These are phyloP conservation scores for Penicillium odoratum DNA, from an alignment of 495 filamentous ascomycete species.

Conservation along the genomic window DNA sequence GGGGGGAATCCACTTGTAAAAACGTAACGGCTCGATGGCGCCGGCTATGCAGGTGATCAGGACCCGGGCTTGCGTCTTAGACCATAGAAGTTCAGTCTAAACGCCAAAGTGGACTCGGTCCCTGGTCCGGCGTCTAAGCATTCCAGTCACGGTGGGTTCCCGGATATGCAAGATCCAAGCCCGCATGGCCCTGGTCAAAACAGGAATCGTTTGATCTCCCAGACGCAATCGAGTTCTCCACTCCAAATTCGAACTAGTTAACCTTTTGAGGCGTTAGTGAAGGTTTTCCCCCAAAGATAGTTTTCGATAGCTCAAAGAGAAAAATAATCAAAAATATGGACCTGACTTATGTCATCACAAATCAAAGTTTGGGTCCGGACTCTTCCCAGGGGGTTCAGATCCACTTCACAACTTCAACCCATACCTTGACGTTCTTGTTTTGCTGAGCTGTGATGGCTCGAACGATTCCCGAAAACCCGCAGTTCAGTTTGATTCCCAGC, in stretches of 20 bases:
- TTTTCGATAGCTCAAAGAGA: neutral
- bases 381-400: neutral
- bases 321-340: neutral
- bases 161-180: conserved; percentile 25
- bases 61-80: conserved; percentile 24
- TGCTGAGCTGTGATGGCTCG: too few species aligned
- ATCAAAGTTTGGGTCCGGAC: neutral
- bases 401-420: neutral
- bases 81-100: conserved; percentile 17
- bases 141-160: conserved; percentile 30
- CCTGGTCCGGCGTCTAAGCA: conserved; percentile 38
- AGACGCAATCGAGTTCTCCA: neutral
- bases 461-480: neutral
- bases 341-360: conserved; percentile 1
- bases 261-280: neutral
- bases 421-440: neutral
- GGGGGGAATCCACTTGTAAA: conserved; percentile 24
- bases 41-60: conserved; percentile 44
- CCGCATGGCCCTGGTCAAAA: conserved; percentile 10
- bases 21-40: conserved; percentile 27
- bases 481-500: neutral
- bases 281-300: neutral
- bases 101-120: conserved; percentile 42
- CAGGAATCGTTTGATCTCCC: conserved; percentile 2
- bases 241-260: neutral